A percentile compares a stretch with the other conserved stretches of the same genome.
Conservation (phyloP, 1,139 yeast species). For the Pichia sp. region DNA sequence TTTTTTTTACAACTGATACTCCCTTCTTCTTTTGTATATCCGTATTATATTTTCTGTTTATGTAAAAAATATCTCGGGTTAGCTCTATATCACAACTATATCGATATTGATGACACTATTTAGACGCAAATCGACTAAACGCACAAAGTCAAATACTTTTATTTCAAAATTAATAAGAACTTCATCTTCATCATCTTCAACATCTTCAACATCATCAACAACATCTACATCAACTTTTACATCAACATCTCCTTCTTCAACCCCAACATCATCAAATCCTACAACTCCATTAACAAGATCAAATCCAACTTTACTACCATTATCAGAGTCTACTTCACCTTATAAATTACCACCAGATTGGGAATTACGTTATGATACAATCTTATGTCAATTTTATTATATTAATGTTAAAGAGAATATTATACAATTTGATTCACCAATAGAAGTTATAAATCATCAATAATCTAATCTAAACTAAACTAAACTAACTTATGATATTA, state of each 20-base stretch:
- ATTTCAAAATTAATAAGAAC: neutral
- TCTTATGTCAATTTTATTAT: constrained; percentile 28
- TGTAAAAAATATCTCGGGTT: no score
- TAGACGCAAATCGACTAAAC: neutral
- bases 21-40: no score
- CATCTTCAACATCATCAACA: neutral
- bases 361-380: constrained; percentile 30
- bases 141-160: no score
- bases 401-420: constrained; percentile 23
- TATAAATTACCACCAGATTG: constrained; percentile 24
- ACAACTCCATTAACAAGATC: neutral
- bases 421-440: constrained; percentile 30
- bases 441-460: constrained; percentile 23
- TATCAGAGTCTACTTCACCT: neutral
- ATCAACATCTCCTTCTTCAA: neutral
- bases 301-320: neutral
- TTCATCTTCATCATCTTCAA: neutral
- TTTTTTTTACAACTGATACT: no score
- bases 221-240: neutral
- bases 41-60: no score
- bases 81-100: no score
- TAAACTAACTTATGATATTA: no score
- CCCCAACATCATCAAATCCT: neutral
- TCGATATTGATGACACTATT: neutral
- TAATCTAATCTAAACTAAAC: no score